Base-by-base conservation (phyloP, 2,329 filamentous ascomycete species). In the Lithohypha guttulata region DNA sequence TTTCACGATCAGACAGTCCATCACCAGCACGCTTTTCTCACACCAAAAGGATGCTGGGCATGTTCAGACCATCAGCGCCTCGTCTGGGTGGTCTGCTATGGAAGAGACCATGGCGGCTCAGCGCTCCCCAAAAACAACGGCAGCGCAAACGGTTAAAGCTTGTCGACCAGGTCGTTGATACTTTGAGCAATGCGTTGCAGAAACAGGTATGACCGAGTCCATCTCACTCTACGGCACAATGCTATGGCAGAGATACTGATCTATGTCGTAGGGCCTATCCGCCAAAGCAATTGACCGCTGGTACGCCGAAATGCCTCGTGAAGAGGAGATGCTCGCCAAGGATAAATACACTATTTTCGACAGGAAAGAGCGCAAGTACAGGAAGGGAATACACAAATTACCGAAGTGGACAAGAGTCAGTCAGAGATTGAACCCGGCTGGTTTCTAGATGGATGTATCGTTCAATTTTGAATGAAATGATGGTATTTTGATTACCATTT, bases 311-410 rank as follows among this genome's bases (percentile, higher is more conserved):
- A 98, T 98, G 91, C 91, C 91, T 15, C 82, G 77, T 18, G 91
- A 98, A 71, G 73, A 77, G 55, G 86, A 96, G 70, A 98, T 98
- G 91, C 60, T 93, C 60, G 81, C 91, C 32, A 81, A 77, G 63
- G 91, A 98, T 67, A 98, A 98, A 67, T 98, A 98, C 67, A 94
- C 85, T 19, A 81, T 98, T 55, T 98, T 96, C 63, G 89, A 94
- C 63, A 79, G 87, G 53, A 95, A 96, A 64, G 86, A 83, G 60
- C 93, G 87, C 77, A 79, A 76, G 54, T 98, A 96, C 62, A 73
- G 91, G 59, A 98, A 98, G 76, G 84, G 86, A 41, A 87, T 98
- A 61, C 89, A 96, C 66, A 96, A 86, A 61, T 63, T 87, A 37
- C 81, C 79, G 41, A 86, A 96, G 67, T 96, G 89, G 89, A 96